Evolutionary conservation across 148 eudicot species (phyloP).

Genomic region (Arctostaphylos glauca): DNA sequence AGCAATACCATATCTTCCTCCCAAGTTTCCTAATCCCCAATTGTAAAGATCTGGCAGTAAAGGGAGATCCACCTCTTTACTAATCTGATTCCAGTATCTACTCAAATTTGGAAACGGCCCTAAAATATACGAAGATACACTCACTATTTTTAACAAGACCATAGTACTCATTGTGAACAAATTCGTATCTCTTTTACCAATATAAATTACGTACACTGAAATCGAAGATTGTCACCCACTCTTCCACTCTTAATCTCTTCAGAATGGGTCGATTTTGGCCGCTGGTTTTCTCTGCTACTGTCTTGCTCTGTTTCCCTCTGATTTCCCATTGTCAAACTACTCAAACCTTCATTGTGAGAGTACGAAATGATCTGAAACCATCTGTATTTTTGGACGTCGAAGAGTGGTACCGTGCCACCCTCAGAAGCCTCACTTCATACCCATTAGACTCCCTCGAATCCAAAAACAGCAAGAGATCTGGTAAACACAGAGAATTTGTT

Average conservation of each 20-base stretch:
- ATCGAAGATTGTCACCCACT: background rate
- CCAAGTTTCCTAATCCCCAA: background rate
- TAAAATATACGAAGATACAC: background rate
- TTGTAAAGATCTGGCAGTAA: background rate
- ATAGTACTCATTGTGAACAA: too few relatives aligned
- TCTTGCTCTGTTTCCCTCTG: conserved; percentile 8
- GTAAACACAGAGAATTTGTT: conserved; percentile 17
- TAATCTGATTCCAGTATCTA: background rate
- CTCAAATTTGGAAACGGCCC: background rate
- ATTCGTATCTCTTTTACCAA: background rate
- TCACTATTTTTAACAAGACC: too few relatives aligned
- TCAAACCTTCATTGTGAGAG: conserved; percentile 39
- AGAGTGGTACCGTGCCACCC: conserved; percentile 46
- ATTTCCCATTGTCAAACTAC: conserved; percentile 3
- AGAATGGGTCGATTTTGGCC: conserved; percentile 5
- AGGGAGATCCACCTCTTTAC: background rate
- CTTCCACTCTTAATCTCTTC: background rate
- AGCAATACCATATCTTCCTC: too few relatives aligned
- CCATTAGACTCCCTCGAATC: background rate
- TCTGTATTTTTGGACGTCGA: conserved; percentile 33
- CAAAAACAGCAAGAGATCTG: background rate
- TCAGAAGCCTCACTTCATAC: conserved; percentile 28
- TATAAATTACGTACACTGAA: background rate
- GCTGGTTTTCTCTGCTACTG: background rate
- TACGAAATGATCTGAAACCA: conserved; percentile 44